phyloP scores from a whole-genome alignment of 2,329 filamentous ascomycete genomes.

The Ceratocystis huliohia region DNA sequence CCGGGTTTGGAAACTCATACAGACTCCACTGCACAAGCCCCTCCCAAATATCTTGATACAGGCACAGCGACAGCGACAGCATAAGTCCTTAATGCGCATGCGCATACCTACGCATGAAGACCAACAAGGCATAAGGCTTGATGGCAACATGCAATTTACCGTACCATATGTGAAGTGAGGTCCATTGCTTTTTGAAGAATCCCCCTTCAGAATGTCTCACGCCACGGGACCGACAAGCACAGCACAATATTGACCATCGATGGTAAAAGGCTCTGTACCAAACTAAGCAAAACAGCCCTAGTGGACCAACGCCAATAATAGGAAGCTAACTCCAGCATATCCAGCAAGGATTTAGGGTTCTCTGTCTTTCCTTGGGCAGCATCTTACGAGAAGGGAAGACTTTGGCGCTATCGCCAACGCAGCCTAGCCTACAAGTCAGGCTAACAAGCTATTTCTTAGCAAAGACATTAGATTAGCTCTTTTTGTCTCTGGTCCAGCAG shows the following conservation, averaged over 20 bases:
- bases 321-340: no score
- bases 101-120: not conserved
- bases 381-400: conserved; percentile 1
- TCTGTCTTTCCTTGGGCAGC: not conserved
- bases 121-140: not conserved
- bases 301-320: not conserved
- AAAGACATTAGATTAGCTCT: not conserved
- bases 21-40: not conserved
- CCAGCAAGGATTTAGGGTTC: not conserved
- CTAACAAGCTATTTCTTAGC: not conserved
- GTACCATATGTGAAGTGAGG: no score
- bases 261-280: no score
- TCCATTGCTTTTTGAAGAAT: no score
- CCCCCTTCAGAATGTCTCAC: no score
- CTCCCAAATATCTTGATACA: not conserved
- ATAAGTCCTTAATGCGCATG: not conserved
- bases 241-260: no score
- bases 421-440: conserved; percentile 1
- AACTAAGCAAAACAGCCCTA: no score
- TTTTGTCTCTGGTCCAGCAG: not conserved
- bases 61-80: not conserved
- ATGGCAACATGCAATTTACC: not conserved
- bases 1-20: no score
- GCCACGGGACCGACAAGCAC: no score
- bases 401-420: not conserved